Evolutionary conservation across 495 filamentous ascomycete genomes (phyloP), one percentile per base, ranked within the genome.

Genomic region (Podospora appendiculata): DNA sequence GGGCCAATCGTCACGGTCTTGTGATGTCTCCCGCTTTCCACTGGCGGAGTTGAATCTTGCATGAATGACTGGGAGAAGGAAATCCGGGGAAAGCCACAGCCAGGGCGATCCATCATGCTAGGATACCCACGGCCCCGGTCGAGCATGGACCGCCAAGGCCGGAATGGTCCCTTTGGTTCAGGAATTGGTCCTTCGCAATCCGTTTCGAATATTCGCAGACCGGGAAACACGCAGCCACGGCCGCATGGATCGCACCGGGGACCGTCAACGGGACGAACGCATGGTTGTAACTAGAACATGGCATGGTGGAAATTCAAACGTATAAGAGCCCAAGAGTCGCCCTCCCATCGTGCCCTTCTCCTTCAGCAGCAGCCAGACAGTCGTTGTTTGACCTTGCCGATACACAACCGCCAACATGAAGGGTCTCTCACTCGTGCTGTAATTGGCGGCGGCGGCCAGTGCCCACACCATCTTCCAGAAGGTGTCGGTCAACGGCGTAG

Each of bases 381-480:
- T n/a, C 41, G 42, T 11, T n/a, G 8, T 41, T 16, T 41, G 10
- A n/a, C 25, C 48, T 11, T 14, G 14, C 36, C n/a, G n/a, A n/a
- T n/a, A n/a, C n/a, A n/a, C n/a, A n/a, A 45, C n/a, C 16, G 43
- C 12, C 43, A 41, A 51, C 40, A 77, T 77, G 74, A 76, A 75
- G 68, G 41, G 60, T 12, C 13, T 66, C 48, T 53, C 64, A 51
- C 51, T 59, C 48, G 39, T 62, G 47, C 40, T 62, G 41, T 55
- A 74, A 8, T 53, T 62, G 25, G 66, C 62, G 32, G 59, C 58
- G 8, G 40, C 68, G 18, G 70, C 63, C 38, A 60, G 68, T 17
- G 71, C 71, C 32, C 76, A 79, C 49, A 69, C 76, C 35, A 77
- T 67, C 45, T 79, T 77, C 67, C 76, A 79, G 51, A 59, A 76